Base-by-base conservation (phyloP, 192 early-diverging fungal species). In the Coemansia reversa region DNA sequence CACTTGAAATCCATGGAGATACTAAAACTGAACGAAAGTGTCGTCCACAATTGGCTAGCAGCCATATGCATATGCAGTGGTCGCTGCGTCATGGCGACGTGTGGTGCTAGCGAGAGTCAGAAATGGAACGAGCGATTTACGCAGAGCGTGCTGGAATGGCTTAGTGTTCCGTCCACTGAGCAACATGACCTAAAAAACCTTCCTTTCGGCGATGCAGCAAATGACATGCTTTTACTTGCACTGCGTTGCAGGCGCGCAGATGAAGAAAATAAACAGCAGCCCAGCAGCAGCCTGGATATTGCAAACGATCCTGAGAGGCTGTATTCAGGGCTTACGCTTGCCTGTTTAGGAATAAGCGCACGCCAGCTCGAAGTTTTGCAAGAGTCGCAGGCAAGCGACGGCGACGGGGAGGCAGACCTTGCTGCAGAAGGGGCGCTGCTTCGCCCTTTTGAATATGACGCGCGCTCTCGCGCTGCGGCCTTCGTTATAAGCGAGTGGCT, bases 381-480 rank as follows among this genome's bases (percentile, higher is more conserved):
- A 18, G 39, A 22, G 2, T 39, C 35, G 1, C 35, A 39, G 35
- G 5, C 8, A 39, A 11, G 35, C 35, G 35, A 9, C 9, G 8
- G 1, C 35, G 35, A 39, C 8, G 8, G 9, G 35, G 35, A 39
- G 35, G 1, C 33, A 39, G 6, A 48, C 2, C 22, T 29, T 25
- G 47, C 29, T 2, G 16, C 18, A 2, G 25, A 59, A 22, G 62
- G n/a, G 5, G 12, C 27, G 18, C 19, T 58, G 28, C 65, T 76
- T 24, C 67, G 64, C 0, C 74, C 74, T 0, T 65, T 81, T 51
- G 65, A 67, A 22, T 85, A 85, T 51, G 84, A 85, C 53, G 71
- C 80, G 9, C 70, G 84, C 7, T 81, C 84, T 6, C 74, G 84
- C 2, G 78, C 79, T 14, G 72, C 76, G 11, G 69, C 82, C 5